These are phyloP conservation scores for Conringia planisiliqua DNA, from an alignment of 345 rosid genomes.

Conservation along the genomic window DNA sequence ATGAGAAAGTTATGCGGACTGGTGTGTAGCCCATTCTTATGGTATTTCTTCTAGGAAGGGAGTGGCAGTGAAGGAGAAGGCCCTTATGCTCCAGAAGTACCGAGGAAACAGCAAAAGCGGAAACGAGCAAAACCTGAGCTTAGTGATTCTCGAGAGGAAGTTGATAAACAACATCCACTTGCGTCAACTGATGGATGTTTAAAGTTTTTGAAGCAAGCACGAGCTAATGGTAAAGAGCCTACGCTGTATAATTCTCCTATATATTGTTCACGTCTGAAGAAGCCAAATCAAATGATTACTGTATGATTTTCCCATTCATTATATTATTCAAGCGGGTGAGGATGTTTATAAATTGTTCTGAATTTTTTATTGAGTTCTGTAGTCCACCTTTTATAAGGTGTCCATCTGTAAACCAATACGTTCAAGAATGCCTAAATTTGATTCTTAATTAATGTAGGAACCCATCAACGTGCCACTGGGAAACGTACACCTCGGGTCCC, in stretches of 20 bases:
- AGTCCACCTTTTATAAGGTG: not conserved
- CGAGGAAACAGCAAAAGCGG: constrained; percentile 53
- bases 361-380: constrained; percentile 5
- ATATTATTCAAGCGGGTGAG: not conserved
- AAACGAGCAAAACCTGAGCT: constrained; percentile 54
- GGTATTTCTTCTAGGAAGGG: constrained; percentile 53
- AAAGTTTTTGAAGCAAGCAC: constrained; percentile 68
- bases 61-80: constrained; percentile 85
- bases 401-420: not conserved
- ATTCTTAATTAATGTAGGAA: constrained; percentile 45
- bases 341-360: not conserved
- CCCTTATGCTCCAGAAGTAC: constrained; percentile 41
- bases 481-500: constrained; percentile 98
- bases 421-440: constrained; percentile 18
- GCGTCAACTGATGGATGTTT: constrained; percentile 67
- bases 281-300: not conserved
- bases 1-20: constrained; percentile 7
- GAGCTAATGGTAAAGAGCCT: constrained; percentile 49
- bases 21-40: constrained; percentile 17
- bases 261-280: not conserved
- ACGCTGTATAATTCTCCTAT: constrained; percentile 1
- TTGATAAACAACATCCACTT: constrained; percentile 31
- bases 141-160: constrained; percentile 52
- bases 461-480: constrained; percentile 73
- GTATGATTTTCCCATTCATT: not conserved